Evolutionary conservation across 2,329 filamentous ascomycete genomes (phyloP), one percentile per base, ranked within the genome.

Genomic region (Dryadomyces sulphureus): DNA sequence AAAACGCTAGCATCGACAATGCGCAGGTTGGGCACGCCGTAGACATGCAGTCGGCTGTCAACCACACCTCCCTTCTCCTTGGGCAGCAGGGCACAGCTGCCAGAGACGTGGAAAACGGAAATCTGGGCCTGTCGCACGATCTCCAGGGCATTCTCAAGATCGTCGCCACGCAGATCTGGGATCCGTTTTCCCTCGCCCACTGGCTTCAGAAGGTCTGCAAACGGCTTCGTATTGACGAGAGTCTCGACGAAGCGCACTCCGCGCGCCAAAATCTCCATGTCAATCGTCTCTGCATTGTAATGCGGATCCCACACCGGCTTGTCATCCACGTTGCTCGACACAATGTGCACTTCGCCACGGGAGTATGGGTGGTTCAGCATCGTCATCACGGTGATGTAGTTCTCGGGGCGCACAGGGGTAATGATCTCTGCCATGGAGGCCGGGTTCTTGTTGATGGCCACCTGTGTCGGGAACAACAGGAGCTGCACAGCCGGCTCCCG

Each of bases 261-360:
- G 40, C 45, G 48, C 19, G 53, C 52, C 16, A 53, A 52, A 1
- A 44, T 41, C 35, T 46, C 48, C 9, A 43, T 42, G 21, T 49
- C 49, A 7, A 45, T 24, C 14, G 19, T 24, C 20, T 44, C 38
- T 5, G 34, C 38, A 50, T 77, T 67, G 59, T 68, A 76, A 30
- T 67, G 66, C 20, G 71, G 70, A 48, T 76, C 68, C 49, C 77
- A 72, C 21, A 69, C 63, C 0, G 68, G 65, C 24, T 22, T 19
- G 14, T 43, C 30, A 20, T 24, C 54, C 4, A 64, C 58, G 36
- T 66, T 61, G 1, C 62, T 43, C 2, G 63, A 65, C 5, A 57
- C 57, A 46, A 78, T 71, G 58, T 78, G 76, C 47, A 75, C 68
- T 25, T 65, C 62, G 6, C 75, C 75, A 1, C 74, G 67, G 3